Percentiles rank a stretch among this genome's conserved stretches.
phyloP scores from a whole-genome alignment of 2,329 filamentous ascomycete genomes.

The Beauveria sp. region DNA sequence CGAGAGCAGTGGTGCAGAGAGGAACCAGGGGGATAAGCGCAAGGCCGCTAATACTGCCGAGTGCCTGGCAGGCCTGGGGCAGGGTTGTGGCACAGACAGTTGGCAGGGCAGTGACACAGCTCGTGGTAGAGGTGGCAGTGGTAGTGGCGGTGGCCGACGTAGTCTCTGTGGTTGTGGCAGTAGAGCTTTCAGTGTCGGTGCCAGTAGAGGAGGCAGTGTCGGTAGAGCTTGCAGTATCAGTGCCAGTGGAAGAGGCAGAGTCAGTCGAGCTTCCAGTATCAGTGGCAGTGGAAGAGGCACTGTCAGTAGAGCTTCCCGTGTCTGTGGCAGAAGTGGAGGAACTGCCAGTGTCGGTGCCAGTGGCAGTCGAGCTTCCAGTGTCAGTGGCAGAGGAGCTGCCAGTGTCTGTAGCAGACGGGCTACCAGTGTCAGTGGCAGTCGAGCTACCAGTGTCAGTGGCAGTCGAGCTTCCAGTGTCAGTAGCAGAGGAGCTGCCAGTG shows the following conservation, averaged over 20 bases:
- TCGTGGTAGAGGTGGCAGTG: neutral
- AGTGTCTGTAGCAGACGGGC: neutral
- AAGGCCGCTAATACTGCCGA: conserved; percentile 8
- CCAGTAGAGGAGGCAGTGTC: neutral
- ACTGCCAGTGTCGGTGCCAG: neutral
- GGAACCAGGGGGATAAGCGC: conserved; percentile 11
- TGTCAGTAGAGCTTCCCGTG: too few relatives aligned
- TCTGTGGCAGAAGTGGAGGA: too few relatives aligned
- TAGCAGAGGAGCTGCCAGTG: neutral
- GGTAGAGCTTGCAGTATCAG: neutral
- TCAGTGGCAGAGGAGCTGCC: neutral
- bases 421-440: neutral
- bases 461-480: neutral
- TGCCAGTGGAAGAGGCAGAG: neutral
- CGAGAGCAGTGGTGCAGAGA: conserved; percentile 12
- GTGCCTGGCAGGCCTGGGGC: conserved; percentile 11
- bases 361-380: neutral
- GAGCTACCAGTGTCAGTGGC: neutral
- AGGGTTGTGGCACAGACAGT: conserved; percentile 9
- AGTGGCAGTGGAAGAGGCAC: too few relatives aligned
- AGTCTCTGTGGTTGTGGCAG: neutral
- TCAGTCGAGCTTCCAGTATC: neutral
- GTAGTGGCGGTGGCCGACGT: neutral
- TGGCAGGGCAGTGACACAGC: conserved; percentile 12
- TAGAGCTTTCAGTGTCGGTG: neutral